Evolutionary conservation across 306 rosid genomes (phyloP).

Genomic region (Medicago arabica): DNA sequence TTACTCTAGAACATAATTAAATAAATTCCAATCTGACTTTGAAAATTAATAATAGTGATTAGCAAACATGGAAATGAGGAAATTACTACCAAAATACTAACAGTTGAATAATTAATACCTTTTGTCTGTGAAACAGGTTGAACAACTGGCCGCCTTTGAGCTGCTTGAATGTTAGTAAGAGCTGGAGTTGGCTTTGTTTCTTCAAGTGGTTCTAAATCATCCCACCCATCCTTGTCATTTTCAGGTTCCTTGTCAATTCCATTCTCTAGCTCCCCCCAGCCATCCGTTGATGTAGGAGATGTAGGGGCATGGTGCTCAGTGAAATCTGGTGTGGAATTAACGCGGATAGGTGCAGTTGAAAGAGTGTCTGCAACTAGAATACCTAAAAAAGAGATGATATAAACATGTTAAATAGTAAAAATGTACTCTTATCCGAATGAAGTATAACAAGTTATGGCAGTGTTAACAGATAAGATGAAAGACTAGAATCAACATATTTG

Average conservation of each 20-base stretch:
- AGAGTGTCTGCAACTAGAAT: constrained; percentile 67
- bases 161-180: constrained; percentile 90
- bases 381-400: constrained; percentile 35
- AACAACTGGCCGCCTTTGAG: constrained; percentile 90
- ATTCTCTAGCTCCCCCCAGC: constrained; percentile 98
- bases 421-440: not conserved
- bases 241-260: constrained; percentile 70
- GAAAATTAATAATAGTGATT: constrained; percentile 21
- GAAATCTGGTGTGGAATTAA: constrained; percentile 70
- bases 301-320: constrained; percentile 65
- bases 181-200: constrained; percentile 72
- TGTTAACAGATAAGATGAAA: constrained; percentile 28
- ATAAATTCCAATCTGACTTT: constrained; percentile 28
- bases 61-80: constrained; percentile 29
- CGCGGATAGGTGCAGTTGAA: constrained; percentile 63
- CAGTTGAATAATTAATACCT: constrained; percentile 54
- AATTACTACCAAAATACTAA: constrained; percentile 21
- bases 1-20: constrained; percentile 4
- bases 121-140: constrained; percentile 69
- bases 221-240: constrained; percentile 95
- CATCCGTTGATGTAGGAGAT: constrained; percentile 95
- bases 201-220: constrained; percentile 89
- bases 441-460: constrained; percentile 22
- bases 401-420: constrained; percentile 25
- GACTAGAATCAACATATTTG: constrained; percentile 1